Base-by-base conservation (phyloP, 208 protist genomes). In the Wallacemonas sp. region DNA sequence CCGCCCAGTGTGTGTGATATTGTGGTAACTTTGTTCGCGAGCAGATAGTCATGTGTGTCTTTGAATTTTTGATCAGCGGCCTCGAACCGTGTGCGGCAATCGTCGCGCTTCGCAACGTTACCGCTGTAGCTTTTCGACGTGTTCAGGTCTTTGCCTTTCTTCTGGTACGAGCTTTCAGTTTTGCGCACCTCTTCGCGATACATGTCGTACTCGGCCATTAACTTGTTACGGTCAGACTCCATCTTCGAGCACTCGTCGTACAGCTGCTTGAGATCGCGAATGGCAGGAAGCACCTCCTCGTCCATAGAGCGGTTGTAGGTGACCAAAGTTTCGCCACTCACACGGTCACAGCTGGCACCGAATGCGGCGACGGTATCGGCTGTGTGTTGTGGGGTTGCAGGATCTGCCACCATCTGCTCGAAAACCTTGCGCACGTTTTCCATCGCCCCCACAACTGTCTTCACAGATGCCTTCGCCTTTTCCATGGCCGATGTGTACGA, bases 201-300 rank as follows among this genome's bases (percentile, higher is more conserved):
- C 5, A 75, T 46, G 68, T 87, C 78, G 55, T 82, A 90, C 66
- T 87, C 67, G 26, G 73, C 52, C 73, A 83, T 80, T 26, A 73
- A 4, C 45, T 76, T 83, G 34, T 60, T 73, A 41, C 83, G 69
- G 32, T 78, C 66, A n/a, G 37, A 42, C 19, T 85, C 79, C 42
- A 83, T 66, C 46, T 68, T 69, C 24, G 39, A 50, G 63, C 78
- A 87, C 66, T 87, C 75, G 19, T 79, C 66, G 39, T 82, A 78
- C 38, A 80, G 55, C 13, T 38, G 21, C 53, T 72, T 85, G 26
- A 85, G 55, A 5, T 75, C 69, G 27, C 63, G 42, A 17, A 66
- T 64, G 2, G 73, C 69, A 0, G 70, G 45, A 0, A 80, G 15
- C 8, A 82, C 74, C 17, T 62, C 61, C 3, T 39, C 55, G 50